These are phyloP conservation scores for Cyphellophora europaea DNA, from an alignment of 2,329 filamentous ascomycete genomes.

Conservation along the genomic window DNA sequence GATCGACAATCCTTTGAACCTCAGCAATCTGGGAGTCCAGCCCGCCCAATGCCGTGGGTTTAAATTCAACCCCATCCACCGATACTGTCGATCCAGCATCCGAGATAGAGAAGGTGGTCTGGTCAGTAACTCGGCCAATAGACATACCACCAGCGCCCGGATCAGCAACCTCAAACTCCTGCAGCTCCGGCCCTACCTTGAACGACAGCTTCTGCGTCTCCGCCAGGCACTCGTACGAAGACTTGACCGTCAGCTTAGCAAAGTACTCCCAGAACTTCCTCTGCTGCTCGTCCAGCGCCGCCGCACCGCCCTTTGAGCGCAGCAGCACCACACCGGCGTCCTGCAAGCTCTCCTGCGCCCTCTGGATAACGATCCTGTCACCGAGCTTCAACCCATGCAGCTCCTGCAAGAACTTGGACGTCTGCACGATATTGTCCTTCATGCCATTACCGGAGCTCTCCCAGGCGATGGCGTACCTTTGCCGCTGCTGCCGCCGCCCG, in stretches of 20 bases:
- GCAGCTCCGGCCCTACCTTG: constrained; percentile 18
- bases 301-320: constrained; percentile 20
- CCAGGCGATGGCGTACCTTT: constrained; percentile 56
- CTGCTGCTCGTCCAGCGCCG: constrained; percentile 22
- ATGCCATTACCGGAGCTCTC: constrained; percentile 48
- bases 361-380: constrained; percentile 56
- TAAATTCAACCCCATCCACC: constrained; percentile 6
- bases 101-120: constrained; percentile 8
- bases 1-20: constrained; percentile 10
- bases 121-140: constrained; percentile 10
- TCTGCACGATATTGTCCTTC: constrained; percentile 58
- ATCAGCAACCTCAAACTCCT: constrained; percentile 20
- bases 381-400: constrained; percentile 63
- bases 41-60: constrained; percentile 11
- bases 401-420: constrained; percentile 65
- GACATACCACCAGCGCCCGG: constrained; percentile 3
- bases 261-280: constrained; percentile 39
- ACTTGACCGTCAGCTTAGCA: constrained; percentile 41
- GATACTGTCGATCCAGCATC: neutral
- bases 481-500: neutral
- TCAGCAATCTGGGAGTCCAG: constrained; percentile 9
- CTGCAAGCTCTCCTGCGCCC: constrained; percentile 40
- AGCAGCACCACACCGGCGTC: constrained; percentile 52
- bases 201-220: constrained; percentile 8
- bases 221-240: constrained; percentile 25